Evolutionary conservation across 2,329 filamentous ascomycete genomes (phyloP), one percentile per base, ranked within the genome.

Genomic region (Fusarium redolens): DNA sequence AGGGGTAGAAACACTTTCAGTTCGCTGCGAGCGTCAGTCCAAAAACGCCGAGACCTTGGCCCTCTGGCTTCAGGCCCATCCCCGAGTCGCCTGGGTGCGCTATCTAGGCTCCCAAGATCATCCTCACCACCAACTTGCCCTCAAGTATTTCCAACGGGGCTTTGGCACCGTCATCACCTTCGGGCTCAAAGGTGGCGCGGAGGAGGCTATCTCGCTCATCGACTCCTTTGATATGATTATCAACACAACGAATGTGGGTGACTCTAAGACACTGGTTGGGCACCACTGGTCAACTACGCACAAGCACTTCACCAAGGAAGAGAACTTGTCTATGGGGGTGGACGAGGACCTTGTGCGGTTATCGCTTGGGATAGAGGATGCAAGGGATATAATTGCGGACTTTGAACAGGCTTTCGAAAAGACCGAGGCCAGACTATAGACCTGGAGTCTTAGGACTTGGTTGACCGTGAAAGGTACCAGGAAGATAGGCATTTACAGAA

Each of bases 371-470:
- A 55, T 55, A 28, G 51, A 55, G 14, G 51, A 41, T 55, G 37
- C 35, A 1, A 55, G 51, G 37, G 51, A 55, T 31, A 30, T 55
- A 13, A 41, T 55, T n/a, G 51, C 37, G 25, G 51, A 55, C 51
- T 41, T 41, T n/a, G 51, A 55, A 12, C 51, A 55, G 51, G 51
- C 51, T n/a, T 55, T 55, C 15, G 37, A 55, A 40, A 55, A 18
- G 7, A 41, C 15, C 31, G 20, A 10, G 20, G 38, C 2, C 13
- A 28, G 6, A 7, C 7, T 10, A 18, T 15, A 40, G 18, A n/a
- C 38, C 12, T 40, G 7, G 5, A 31, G 25, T 9, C 2, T 1
- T 0, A 1, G 13, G 4, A 14, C 25, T 18, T 22, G 2, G 6
- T 10, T 15, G 2, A 8, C 7, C 5, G 3, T 43, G 14, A 15